These are phyloP conservation scores for Lupinus albus DNA, from an alignment of 306 rosid genomes.

Conservation along the genomic window DNA sequence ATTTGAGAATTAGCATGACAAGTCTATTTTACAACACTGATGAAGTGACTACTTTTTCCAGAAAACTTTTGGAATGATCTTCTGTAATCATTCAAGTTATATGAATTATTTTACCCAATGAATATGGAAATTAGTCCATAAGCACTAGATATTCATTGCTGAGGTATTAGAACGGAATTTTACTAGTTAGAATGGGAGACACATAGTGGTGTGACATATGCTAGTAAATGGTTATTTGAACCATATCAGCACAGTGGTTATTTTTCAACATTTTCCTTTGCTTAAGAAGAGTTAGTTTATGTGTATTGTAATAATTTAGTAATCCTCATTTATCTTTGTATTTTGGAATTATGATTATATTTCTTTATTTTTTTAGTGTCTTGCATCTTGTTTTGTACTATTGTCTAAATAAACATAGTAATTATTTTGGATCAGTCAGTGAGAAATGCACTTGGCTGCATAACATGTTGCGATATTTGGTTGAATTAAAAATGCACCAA, in stretches of 20 bases:
- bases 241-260: background rate
- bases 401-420: background rate
- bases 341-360: background rate
- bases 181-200: background rate
- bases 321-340: background rate
- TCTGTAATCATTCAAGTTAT: background rate
- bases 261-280: too few relatives aligned
- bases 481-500: background rate
- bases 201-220: background rate
- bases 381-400: background rate
- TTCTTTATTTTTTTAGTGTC: background rate
- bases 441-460: background rate
- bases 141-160: background rate
- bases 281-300: background rate
- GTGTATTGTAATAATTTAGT: too few relatives aligned
- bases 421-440: background rate
- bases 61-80: background rate
- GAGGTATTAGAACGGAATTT: background rate
- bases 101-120: background rate
- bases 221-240: background rate
- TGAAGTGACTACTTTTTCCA: background rate
- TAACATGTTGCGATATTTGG: background rate
- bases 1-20: background rate
- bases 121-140: background rate
- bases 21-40: background rate